These are phyloP conservation scores for Ophiostoma sp. DNA, from an alignment of 2,329 filamentous ascomycete species.

Conservation along the genomic window DNA sequence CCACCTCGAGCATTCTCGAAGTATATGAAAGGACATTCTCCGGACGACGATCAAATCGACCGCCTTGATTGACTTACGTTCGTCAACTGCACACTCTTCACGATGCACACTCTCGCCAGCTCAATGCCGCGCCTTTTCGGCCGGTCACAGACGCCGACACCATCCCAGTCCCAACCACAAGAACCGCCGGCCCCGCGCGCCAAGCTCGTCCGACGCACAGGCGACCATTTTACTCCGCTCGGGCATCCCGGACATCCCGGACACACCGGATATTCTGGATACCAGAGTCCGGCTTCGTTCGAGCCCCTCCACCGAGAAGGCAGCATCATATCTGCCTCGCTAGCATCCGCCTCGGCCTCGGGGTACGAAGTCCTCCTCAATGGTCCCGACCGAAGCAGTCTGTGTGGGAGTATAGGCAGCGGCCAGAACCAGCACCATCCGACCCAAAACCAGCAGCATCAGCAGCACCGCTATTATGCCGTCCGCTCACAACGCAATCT, in stretches of 20 bases:
- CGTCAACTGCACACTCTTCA: too few species aligned
- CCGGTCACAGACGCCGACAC: conserved; percentile 21
- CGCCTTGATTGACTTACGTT: too few species aligned
- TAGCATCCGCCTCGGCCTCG: conserved; percentile 24
- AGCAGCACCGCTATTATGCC: not conserved
- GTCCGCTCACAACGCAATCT: conserved; percentile 14
- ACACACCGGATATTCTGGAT: not conserved
- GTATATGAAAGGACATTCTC: not conserved
- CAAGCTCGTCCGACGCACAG: conserved; percentile 18
- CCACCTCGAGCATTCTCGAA: not conserved
- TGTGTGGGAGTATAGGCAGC: conserved; percentile 4
- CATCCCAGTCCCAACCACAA: not conserved
- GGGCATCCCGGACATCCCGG: not conserved
- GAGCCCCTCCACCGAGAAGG: conserved; percentile 13
- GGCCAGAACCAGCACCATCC: too few species aligned
- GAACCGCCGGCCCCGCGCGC: conserved; percentile 14
- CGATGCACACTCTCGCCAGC: conserved; percentile 18
- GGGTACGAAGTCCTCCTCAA: conserved; percentile 26
- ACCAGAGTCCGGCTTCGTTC: not conserved
- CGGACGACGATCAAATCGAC: not conserved
- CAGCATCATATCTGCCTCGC: conserved; percentile 20
- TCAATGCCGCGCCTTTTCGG: conserved; percentile 28
- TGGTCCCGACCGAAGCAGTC: conserved; percentile 21
- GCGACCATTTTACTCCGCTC: not conserved
- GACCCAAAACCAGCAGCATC: not conserved